Base-by-base conservation (phyloP, 495 filamentous ascomycete species). In the Hypoxylon perforatum region DNA sequence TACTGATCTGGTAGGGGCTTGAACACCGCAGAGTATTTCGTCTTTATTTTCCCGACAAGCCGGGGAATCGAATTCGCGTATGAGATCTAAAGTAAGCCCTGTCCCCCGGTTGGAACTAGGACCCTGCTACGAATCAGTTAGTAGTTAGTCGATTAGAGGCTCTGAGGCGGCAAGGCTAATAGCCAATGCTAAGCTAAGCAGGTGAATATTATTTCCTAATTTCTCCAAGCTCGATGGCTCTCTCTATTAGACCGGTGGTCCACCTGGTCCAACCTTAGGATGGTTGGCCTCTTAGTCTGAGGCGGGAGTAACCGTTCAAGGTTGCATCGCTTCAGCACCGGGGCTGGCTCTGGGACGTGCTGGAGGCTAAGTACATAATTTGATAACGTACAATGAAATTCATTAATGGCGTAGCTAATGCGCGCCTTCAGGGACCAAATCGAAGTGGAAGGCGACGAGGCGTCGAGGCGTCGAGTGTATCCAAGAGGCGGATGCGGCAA, bases 241-340 rank as follows among this genome's bases (percentile, higher is more conserved):
- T 41, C 3, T n/a, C 38, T 51, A 44, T 61, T 46, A 57, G 48
- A 51, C 57, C 51, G 52, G 52, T 21, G n/a, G 45, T 41, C 25
- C 61, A 52, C 23, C 39, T 19, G 35, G 2, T 25, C 39, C 22
- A 53, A 57, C 41, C 2, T 51, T 47, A n/a, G 22, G 19, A 56
- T 21, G 41, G 42, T 56, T 52, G 48, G 50, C 17, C 22, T 57
- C 28, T 53, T 65, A 41, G 48, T 50, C 36, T 47, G 22, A 33
- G 56, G 36, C 63, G 63, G 63, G 63, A 69, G 66, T 61, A 65
- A 52, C 66, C 66, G 66, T 65, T 59, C 55, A 49, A 65, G 47
- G 66, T 65, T 41, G 51, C 66, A 69, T 69, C 61, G 66, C 47
- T 52, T 45, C 56, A 47, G 45, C 56, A 64, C 46, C 30, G 30